Percentiles rank a stretch among this genome's conserved stretches.
Evolutionary conservation across 1,284 basidiomycete species (phyloP).

Genomic region (Mycena sp.): DNA sequence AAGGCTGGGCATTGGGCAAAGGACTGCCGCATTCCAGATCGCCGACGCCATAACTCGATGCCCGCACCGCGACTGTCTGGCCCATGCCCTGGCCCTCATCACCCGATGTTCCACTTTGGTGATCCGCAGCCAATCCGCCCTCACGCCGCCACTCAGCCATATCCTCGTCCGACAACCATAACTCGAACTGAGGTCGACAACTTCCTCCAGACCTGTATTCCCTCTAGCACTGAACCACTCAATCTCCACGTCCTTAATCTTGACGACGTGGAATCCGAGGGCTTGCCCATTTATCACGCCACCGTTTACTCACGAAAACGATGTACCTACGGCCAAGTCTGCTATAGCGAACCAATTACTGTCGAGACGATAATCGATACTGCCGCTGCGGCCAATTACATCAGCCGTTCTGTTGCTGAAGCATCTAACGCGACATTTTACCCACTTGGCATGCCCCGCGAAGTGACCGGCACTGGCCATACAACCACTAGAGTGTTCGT

Average conservation of each 20-base stretch:
- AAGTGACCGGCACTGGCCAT: not conserved
- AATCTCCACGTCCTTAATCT: not conserved
- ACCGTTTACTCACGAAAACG: not conserved
- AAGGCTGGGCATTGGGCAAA: not conserved
- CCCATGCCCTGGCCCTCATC: not conserved
- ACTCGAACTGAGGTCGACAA: not conserved
- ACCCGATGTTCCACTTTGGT: constrained; percentile 1
- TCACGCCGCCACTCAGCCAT: not conserved
- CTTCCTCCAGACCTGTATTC: not conserved
- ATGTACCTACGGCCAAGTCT: not conserved
- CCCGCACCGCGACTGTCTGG: not conserved
- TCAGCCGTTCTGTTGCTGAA: not conserved
- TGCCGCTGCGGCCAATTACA: not conserved
- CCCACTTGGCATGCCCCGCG: not conserved
- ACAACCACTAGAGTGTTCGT: not conserved
- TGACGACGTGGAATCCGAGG: not conserved
- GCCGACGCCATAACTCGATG: not conserved
- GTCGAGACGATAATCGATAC: not conserved
- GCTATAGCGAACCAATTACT: not conserved
- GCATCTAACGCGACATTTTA: not conserved
- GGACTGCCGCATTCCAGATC: not conserved
- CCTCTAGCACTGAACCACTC: not conserved
- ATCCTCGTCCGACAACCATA: not conserved
- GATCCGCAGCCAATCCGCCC: not conserved
- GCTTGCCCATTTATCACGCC: not conserved